phyloP scores from a whole-genome alignment of 805 yeast genomes.

The Yarrowia hollandica region DNA sequence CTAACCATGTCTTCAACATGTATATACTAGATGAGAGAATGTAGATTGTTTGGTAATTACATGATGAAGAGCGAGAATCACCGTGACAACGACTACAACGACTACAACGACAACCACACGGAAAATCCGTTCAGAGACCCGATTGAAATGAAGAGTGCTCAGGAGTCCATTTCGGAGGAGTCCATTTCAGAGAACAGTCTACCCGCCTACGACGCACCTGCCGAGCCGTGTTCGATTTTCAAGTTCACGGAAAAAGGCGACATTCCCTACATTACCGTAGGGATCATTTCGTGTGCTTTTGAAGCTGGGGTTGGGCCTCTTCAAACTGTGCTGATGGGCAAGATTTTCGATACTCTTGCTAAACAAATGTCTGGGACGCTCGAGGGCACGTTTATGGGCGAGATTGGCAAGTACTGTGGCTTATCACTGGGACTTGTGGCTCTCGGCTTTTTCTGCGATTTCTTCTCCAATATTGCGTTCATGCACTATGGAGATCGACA shows the following conservation, averaged over 20 bases:
- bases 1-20: background rate
- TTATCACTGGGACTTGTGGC: slow-evolving; percentile 46
- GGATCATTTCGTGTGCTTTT: background rate
- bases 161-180: background rate
- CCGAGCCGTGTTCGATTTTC: slow-evolving; percentile 12
- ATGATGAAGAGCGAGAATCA: too few species aligned
- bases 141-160: background rate
- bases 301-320: slow-evolving; percentile 32
- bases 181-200: background rate
- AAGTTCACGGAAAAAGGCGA: slow-evolving; percentile 1
- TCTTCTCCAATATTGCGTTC: slow-evolving; percentile 48
- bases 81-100: too few species aligned
- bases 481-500: slow-evolving; percentile 82
- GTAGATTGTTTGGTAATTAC: too few species aligned
- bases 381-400: slow-evolving; percentile 40
- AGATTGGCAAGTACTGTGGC: slow-evolving; percentile 44
- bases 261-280: background rate
- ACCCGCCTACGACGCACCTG: background rate
- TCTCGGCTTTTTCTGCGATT: slow-evolving; percentile 51
- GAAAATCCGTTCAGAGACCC: too few species aligned
- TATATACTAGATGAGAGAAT: too few species aligned
- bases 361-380: slow-evolving; percentile 43
- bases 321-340: slow-evolving; percentile 61
- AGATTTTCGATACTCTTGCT: slow-evolving; percentile 48
- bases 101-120: background rate